These are phyloP conservation scores for Polyplosphaeria fusca DNA, from an alignment of 495 filamentous ascomycete genomes.

Conservation along the genomic window DNA sequence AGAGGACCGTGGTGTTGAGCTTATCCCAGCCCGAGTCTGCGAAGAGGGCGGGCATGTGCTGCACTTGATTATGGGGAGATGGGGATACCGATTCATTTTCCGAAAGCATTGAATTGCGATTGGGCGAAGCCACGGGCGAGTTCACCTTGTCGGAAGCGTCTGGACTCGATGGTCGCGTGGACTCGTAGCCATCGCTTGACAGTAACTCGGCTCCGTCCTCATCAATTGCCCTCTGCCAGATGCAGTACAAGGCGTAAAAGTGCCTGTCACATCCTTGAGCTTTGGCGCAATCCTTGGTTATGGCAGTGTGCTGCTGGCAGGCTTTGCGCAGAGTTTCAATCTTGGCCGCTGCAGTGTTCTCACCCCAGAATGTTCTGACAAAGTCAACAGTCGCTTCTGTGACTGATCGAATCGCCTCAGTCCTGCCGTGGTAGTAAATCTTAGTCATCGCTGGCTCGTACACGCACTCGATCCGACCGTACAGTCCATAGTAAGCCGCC, in stretches of 20 bases:
- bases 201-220: conserved; percentile 58
- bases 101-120: conserved; percentile 49
- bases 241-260: conserved; percentile 87
- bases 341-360: conserved; percentile 76
- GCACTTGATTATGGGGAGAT: conserved; percentile 37
- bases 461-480: conserved; percentile 87
- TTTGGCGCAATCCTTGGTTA: conserved; percentile 84
- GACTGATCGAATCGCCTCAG: conserved; percentile 87
- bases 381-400: conserved; percentile 79
- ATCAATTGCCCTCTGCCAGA: conserved; percentile 89
- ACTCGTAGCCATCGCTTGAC: conserved; percentile 46
- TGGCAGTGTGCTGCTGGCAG: conserved; percentile 73
- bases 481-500: conserved; percentile 96
- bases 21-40: conserved; percentile 89
- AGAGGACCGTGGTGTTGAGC: conserved; percentile 89
- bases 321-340: conserved; percentile 80
- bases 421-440: conserved; percentile 84
- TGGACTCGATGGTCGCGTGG: conserved; percentile 26
- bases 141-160: no score
- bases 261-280: conserved; percentile 91
- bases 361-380: conserved; percentile 91
- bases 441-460: conserved; percentile 99
- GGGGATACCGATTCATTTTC: conserved; percentile 42
- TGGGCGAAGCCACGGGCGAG: conserved; percentile 56
- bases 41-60: conserved; percentile 72